Conservation (phyloP, 2,329 filamentous ascomycete genomes). For the Rhynchosporium secalis region DNA sequence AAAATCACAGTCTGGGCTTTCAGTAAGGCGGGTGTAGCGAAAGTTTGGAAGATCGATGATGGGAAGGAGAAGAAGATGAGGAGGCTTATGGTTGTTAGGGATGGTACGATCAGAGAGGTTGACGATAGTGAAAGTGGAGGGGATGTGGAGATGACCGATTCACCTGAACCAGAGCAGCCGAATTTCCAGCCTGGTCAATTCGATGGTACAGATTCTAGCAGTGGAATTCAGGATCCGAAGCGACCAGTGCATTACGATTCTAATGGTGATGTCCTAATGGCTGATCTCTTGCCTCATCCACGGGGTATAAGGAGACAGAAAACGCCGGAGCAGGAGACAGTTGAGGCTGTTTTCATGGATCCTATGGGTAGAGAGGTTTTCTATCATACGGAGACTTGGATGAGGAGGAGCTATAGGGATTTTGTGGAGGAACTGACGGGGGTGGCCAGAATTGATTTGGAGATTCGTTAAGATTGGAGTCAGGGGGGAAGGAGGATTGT, state of each 20-base stretch:
- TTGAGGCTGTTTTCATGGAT: conserved; percentile 20
- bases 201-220: conserved; percentile 28
- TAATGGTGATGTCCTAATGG: conserved; percentile 34
- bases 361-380: conserved; percentile 11
- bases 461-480: conserved; percentile 34
- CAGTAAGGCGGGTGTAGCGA: conserved; percentile 45
- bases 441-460: conserved; percentile 44
- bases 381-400: conserved; percentile 18
- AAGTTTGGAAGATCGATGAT: conserved; percentile 48
- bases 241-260: conserved; percentile 22
- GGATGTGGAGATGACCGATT: conserved; percentile 31
- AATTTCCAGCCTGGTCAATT: conserved; percentile 25
- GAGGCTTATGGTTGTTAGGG: conserved; percentile 31
- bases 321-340: conserved; percentile 5
- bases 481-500: background rate
- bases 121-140: conserved; percentile 24
- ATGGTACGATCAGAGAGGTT: conserved; percentile 37
- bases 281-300: conserved; percentile 22
- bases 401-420: background rate
- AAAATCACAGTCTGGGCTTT: conserved; percentile 51
- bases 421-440: conserved; percentile 41
- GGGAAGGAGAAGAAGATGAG: conserved; percentile 21
- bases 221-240: background rate
- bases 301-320: background rate
- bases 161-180: background rate